Evolutionary conservation across 1,139 yeast genomes (phyloP), one percentile per base, ranked within the genome.

Genomic region (Pichia sp.): DNA sequence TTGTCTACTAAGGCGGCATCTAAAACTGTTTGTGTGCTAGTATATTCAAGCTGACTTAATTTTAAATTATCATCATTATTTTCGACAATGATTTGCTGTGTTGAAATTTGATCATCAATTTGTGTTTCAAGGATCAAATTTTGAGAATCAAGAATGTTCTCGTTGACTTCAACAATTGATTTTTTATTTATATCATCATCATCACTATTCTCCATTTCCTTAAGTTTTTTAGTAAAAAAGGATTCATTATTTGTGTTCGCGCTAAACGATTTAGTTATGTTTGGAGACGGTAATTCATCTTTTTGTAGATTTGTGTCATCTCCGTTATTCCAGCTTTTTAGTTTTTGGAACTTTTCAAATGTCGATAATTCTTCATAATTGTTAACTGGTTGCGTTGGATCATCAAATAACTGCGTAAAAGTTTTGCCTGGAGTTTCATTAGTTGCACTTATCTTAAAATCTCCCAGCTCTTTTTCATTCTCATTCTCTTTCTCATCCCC

Each of bases 101-200:
- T 42, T 36, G n/a, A 36, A 6, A 36, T 5, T 6, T 29, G 38
- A 27, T 27, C 9, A 33, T 48, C 62, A 9, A 37, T 54, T 43
- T 59, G 62, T 3, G 62, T 59, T 40, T 53, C 61, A 29, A 58
- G 60, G 5, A 58, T 43, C 38, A 58, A 51, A 39, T 57, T 57
- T 41, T 60, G 64, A 28, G 61, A 56, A 41, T 55, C 59, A 7
- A 60, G 41, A 5, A 58, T 39, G 27, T 44, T 44, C 37, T 48
- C 29, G 31, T 7, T 11, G 11, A 8, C 33, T 8, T 8, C 11
- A 31, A 8, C 10, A 8, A 31, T 8, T 8, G 33, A 31, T 8
- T 11, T 31, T 8, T 31, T 8, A 8, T 8, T 8, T 31, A 8
- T 11, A 31, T 31, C 33, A 8, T 31, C 33, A 8, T 8, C 8